Evolutionary conservation across 805 yeast genomes (phyloP).

Genomic region (Yamadazyma nakazawae): DNA sequence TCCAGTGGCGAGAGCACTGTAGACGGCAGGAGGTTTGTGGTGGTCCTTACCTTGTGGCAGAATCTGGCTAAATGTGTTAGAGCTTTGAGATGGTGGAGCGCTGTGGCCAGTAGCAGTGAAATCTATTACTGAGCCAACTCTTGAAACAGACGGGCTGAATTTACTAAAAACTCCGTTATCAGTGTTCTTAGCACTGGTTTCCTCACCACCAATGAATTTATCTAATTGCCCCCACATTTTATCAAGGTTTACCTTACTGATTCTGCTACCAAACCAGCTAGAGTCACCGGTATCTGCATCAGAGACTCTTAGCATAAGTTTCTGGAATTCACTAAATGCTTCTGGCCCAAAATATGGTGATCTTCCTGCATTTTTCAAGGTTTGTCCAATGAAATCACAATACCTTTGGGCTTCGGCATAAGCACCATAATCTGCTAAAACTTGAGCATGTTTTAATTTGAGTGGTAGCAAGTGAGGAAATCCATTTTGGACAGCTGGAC

Average conservation of each 20-base stretch:
- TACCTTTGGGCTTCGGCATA: constrained; percentile 59
- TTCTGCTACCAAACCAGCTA: constrained; percentile 68
- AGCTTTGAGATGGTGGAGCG: not conserved
- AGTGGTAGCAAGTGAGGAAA: constrained; percentile 55
- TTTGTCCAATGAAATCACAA: constrained; percentile 45
- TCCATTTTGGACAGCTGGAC: constrained; percentile 33
- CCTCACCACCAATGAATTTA: constrained; percentile 87
- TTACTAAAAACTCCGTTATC: constrained; percentile 64
- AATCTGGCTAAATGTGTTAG: constrained; percentile 2
- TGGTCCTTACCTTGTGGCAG: constrained; percentile 8
- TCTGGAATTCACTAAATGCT: constrained; percentile 29
- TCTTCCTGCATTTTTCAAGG: constrained; percentile 24
- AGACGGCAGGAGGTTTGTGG: not conserved
- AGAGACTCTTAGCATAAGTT: constrained; percentile 45
- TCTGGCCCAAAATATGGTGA: constrained; percentile 26
- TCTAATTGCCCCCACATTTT: constrained; percentile 87
- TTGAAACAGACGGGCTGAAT: constrained; percentile 65
- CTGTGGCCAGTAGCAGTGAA: constrained; percentile 18
- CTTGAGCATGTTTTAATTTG: constrained; percentile 65
- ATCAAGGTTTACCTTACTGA: constrained; percentile 64
- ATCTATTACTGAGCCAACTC: constrained; percentile 45
- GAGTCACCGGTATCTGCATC: constrained; percentile 42
- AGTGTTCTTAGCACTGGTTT: constrained; percentile 31
- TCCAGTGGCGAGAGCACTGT: not conserved
- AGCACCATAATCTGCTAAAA: constrained; percentile 65